Evolutionary conservation across 2,329 filamentous ascomycete species (phyloP).

Genomic region (Cladosporium cucumerinum): DNA sequence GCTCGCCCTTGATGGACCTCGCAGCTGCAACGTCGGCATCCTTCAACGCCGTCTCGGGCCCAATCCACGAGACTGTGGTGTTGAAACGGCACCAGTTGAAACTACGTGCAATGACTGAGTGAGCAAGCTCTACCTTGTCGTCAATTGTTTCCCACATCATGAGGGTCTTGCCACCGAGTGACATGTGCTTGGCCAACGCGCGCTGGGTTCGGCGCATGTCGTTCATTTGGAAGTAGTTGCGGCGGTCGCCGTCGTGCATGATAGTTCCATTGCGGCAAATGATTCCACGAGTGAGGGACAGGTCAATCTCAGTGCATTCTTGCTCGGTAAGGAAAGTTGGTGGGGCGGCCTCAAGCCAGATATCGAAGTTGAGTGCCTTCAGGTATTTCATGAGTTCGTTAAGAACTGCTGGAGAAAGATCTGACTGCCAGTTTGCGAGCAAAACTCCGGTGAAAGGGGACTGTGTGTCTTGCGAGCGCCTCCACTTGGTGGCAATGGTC

Average conservation of each 20-base stretch:
- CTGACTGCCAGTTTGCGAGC: constrained; percentile 41
- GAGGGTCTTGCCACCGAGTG: constrained; percentile 42
- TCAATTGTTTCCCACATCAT: constrained; percentile 47
- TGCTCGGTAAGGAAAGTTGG: constrained; percentile 39
- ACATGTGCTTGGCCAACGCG: constrained; percentile 46
- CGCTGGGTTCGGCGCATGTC: constrained; percentile 42
- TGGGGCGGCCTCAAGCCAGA: constrained; percentile 43
- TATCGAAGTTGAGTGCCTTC: constrained; percentile 36
- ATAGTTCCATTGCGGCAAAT: constrained; percentile 44
- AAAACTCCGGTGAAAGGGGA: constrained; percentile 41
- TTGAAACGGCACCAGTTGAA: constrained; percentile 49
- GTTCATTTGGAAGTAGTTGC: constrained; percentile 45
- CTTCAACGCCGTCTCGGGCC: constrained; percentile 36
- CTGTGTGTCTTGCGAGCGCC: constrained; percentile 32
- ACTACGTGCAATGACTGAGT: constrained; percentile 43
- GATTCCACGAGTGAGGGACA: constrained; percentile 37
- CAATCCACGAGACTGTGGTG: constrained; percentile 46
- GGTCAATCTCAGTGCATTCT: constrained; percentile 36
- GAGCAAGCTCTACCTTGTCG: constrained; percentile 37
- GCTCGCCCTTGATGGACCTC: constrained; percentile 31
- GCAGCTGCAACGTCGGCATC: constrained; percentile 36
- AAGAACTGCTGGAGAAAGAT: constrained; percentile 32
- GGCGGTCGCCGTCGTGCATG: constrained; percentile 39
- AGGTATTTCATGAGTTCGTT: constrained; percentile 35
- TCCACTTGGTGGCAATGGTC: constrained; percentile 21